Evolutionary conservation across 305 asterid genomes (phyloP).

Genomic region (Fraxinus sp.): DNA sequence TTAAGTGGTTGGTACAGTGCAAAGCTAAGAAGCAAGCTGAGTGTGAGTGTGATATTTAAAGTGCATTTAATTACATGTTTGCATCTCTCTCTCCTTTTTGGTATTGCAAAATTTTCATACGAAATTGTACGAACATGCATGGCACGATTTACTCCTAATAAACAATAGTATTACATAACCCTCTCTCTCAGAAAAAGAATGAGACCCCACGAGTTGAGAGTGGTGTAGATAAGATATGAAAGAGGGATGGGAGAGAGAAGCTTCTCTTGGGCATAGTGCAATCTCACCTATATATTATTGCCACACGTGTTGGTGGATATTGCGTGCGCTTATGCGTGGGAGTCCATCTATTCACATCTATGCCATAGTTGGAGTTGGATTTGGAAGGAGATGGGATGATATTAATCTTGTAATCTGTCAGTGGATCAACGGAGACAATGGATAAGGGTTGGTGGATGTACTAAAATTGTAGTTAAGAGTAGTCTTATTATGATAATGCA

Average conservation of each 20-base stretch:
- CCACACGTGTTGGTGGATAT: constrained; percentile 38
- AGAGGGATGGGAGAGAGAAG: constrained; percentile 66
- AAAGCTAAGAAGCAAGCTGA: constrained; percentile 42
- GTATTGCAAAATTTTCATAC: constrained; percentile 34
- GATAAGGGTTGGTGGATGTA: constrained; percentile 16
- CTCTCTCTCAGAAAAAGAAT: constrained; percentile 13
- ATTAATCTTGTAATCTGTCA: not conserved
- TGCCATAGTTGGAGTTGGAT: not conserved
- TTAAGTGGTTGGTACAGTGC: constrained; percentile 40
- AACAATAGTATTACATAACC: constrained; percentile 26
- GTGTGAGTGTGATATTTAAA: constrained; percentile 40
- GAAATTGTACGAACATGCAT: constrained; percentile 69
- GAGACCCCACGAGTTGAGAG: constrained; percentile 51
- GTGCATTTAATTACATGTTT: constrained; percentile 16
- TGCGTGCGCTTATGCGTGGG: not conserved
- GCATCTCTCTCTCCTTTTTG: constrained; percentile 26
- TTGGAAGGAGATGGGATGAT: not conserved
- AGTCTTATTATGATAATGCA: constrained; percentile 21
- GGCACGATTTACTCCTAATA: constrained; percentile 26
- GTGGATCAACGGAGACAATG: not conserved
- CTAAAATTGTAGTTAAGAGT: constrained; percentile 14
- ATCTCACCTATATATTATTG: constrained; percentile 46
- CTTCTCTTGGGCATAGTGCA: constrained; percentile 78
- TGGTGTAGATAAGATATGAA: constrained; percentile 63
- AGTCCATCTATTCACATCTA: not conserved